phyloP scores from a whole-genome alignment of 73 alveolate genomes.

The Paramecium primaurelia region DNA sequence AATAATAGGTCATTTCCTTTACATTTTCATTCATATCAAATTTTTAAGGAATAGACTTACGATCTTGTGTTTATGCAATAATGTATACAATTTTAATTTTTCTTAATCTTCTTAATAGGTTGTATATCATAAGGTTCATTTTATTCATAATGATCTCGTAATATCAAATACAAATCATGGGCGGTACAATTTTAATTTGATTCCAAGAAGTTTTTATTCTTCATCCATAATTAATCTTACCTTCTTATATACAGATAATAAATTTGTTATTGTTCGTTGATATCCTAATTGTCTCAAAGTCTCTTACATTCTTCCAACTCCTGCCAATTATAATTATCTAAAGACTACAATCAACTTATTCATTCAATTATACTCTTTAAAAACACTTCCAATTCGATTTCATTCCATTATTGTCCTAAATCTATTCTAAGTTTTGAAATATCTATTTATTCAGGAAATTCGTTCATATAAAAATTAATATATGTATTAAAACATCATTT shows the following conservation, averaged over 20 bases:
- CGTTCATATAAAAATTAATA: background rate
- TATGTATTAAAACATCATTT: constrained; percentile 13
- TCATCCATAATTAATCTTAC: background rate
- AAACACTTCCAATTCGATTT: constrained; percentile 33
- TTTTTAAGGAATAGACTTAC: background rate
- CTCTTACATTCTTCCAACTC: constrained; percentile 31
- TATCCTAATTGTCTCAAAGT: constrained; percentile 36
- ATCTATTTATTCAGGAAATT: background rate
- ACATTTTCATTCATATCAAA: background rate
- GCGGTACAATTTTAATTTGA: constrained; percentile 36
- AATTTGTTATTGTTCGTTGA: background rate
- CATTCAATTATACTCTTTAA: background rate
- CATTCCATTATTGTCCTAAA: constrained; percentile 8
- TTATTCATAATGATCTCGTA: constrained; percentile 12
- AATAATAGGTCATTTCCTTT: background rate
- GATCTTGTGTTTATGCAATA: background rate
- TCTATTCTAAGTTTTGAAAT: constrained; percentile 25
- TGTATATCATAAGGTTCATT: background rate
- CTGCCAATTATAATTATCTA: background rate
- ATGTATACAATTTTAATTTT: constrained; percentile 7
- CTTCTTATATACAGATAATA: constrained; percentile 15
- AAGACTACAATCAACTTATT: background rate
- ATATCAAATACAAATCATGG: constrained; percentile 20
- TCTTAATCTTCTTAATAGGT: background rate
- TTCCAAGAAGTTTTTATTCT: constrained; percentile 45